A percentile compares a stretch with the other conserved stretches of the same genome.
Conservation (phyloP, 106 monocot genomes). For the Posidonia australis region DNA sequence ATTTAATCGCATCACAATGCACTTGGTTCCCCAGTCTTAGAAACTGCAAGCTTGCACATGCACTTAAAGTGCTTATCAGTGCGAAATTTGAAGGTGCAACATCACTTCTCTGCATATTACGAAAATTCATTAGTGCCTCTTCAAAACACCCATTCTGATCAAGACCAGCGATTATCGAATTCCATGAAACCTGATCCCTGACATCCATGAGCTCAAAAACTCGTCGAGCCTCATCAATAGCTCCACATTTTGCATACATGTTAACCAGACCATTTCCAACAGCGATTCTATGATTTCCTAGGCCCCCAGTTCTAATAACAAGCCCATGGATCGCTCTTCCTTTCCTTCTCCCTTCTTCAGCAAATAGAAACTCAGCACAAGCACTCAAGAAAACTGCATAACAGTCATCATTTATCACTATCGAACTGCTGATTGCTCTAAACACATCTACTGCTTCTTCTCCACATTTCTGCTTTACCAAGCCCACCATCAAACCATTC, state of each 20-base stretch:
- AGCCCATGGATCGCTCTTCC: conserved; percentile 69
- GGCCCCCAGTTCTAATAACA: conserved; percentile 24
- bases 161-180: conserved; percentile 60
- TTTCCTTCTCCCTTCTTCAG: conserved; percentile 44
- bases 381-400: conserved; percentile 66
- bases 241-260: conserved; percentile 80
- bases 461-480: conserved; percentile 45
- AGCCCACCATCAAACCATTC: conserved; percentile 86
- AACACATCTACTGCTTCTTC: conserved; percentile 65
- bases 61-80: conserved; percentile 65
- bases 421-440: conserved; percentile 14
- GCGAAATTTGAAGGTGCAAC: conserved; percentile 42
- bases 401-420: conserved; percentile 34
- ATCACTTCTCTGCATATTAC: conserved; percentile 30
- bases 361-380: conserved; percentile 35
- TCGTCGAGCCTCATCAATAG: conserved; percentile 39
- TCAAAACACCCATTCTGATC: conserved; percentile 60
- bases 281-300: conserved; percentile 28
- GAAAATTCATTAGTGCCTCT: conserved; percentile 40
- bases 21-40: conserved; percentile 42
- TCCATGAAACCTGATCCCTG: conserved; percentile 76
- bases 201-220: conserved; percentile 45
- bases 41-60: conserved; percentile 27
- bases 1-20: conserved; percentile 47
- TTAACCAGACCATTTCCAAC: conserved; percentile 62